phyloP scores from a whole-genome alignment of 108 stramenopile genomes.

The Cylindrotheca fusiformis region DNA sequence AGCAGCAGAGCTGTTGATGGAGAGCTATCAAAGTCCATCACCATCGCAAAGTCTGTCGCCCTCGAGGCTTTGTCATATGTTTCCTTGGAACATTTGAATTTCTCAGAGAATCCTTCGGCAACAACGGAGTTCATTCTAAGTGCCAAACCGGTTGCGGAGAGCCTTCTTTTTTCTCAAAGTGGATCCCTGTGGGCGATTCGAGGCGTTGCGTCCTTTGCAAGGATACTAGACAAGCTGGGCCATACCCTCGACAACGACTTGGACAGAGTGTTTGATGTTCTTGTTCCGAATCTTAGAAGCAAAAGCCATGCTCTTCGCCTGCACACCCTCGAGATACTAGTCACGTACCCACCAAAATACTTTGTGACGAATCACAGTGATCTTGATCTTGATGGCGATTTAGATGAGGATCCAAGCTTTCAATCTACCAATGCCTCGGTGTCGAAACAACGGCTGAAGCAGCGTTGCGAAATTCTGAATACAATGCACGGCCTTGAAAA shows the following conservation, averaged over 20 bases:
- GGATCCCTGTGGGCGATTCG: slow-evolving; percentile 56
- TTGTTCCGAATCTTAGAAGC: slow-evolving; percentile 57
- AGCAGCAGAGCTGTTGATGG: neutral
- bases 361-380: slow-evolving; percentile 74
- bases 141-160: slow-evolving; percentile 27
- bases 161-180: slow-evolving; percentile 32
- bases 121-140: slow-evolving; percentile 23
- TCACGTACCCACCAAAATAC: slow-evolving; percentile 57
- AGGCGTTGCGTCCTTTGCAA: slow-evolving; percentile 43
- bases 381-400: slow-evolving; percentile 73
- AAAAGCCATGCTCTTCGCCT: slow-evolving; percentile 67
- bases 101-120: neutral
- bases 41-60: slow-evolving; percentile 28
- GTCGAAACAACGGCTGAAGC: slow-evolving; percentile 12
- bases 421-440: neutral
- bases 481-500: slow-evolving; percentile 59
- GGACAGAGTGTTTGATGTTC: slow-evolving; percentile 46
- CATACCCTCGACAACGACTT: slow-evolving; percentile 4
- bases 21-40: neutral
- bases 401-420: slow-evolving; percentile 68
- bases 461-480: slow-evolving; percentile 62
- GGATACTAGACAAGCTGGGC: slow-evolving; percentile 18
- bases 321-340: slow-evolving; percentile 68
- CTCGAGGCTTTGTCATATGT: slow-evolving; percentile 55
- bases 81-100: slow-evolving; percentile 5